A percentile compares a stretch with the other conserved stretches of the same genome.
phyloP scores from a whole-genome alignment of 2,329 filamentous ascomycete genomes.

The Penicillium carneum region DNA sequence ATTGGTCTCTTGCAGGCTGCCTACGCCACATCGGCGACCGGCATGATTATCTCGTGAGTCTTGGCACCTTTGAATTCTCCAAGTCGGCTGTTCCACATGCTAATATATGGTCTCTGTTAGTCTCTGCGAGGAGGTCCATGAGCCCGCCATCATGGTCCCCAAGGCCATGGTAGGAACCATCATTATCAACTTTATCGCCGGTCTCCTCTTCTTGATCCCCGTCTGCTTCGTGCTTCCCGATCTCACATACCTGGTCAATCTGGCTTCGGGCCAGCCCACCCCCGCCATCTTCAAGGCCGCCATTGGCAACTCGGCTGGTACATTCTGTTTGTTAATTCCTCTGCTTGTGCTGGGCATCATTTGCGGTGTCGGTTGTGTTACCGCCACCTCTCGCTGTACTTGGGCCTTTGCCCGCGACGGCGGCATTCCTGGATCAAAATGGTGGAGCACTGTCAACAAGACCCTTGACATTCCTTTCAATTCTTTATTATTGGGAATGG shows the following conservation, averaged over 20 bases:
- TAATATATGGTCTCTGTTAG: conserved; percentile 20
- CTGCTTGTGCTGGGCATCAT: conserved; percentile 75
- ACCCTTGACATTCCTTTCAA: conserved; percentile 72
- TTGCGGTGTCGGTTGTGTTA: conserved; percentile 72
- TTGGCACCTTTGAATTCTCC: neutral
- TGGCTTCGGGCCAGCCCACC: conserved; percentile 75
- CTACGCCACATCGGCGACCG: conserved; percentile 73
- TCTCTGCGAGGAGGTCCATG: conserved; percentile 74
- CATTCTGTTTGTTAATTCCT: conserved; percentile 73
- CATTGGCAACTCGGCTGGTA: conserved; percentile 72
- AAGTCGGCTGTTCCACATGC: neutral
- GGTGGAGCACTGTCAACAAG: conserved; percentile 71
- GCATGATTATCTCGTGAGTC: conserved; percentile 78
- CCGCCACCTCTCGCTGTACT: conserved; percentile 73
- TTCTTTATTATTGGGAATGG: conserved; percentile 71
- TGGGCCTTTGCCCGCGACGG: conserved; percentile 77
- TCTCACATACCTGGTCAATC: conserved; percentile 65
- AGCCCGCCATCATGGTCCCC: conserved; percentile 69
- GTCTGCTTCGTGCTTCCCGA: conserved; percentile 77
- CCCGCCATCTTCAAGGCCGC: conserved; percentile 75
- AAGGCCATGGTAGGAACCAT: conserved; percentile 73
- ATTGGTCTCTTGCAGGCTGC: conserved; percentile 70
- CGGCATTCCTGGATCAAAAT: conserved; percentile 70
- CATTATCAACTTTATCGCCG: conserved; percentile 68
- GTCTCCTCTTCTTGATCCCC: conserved; percentile 71